phyloP scores from a whole-genome alignment of 2,329 filamentous ascomycete species.

The Pseudomassariella vexata region DNA sequence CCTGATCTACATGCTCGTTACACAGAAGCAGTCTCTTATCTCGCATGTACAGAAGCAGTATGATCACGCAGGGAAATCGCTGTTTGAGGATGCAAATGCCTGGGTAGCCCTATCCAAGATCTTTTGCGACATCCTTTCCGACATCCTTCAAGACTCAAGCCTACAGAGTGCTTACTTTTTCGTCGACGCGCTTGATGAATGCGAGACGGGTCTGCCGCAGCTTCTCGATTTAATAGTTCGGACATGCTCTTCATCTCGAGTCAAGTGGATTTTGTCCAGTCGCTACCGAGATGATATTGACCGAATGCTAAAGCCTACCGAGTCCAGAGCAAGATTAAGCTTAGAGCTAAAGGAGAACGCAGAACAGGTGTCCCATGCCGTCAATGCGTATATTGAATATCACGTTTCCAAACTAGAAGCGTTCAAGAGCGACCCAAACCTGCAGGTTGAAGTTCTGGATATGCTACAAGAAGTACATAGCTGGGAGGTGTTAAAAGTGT shows the following conservation, averaged over 20 bases:
- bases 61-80: slow-evolving; percentile 18
- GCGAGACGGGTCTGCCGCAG: slow-evolving; percentile 16
- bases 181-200: slow-evolving; percentile 44
- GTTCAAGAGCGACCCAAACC: not conserved
- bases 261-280: slow-evolving; percentile 39
- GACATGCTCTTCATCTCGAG: slow-evolving; percentile 11
- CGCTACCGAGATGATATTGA: slow-evolving; percentile 33
- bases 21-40: slow-evolving; percentile 23
- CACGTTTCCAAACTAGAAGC: slow-evolving; percentile 19
- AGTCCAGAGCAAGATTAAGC: slow-evolving; percentile 19
- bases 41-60: slow-evolving; percentile 27
- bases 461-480: slow-evolving; percentile 19
- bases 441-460: not conserved
- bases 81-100: slow-evolving; percentile 32
- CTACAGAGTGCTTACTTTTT: slow-evolving; percentile 28
- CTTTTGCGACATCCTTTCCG: slow-evolving; percentile 30
- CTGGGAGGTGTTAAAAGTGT: slow-evolving; percentile 15
- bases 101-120: too few species aligned
- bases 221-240: slow-evolving; percentile 30
- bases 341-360: slow-evolving; percentile 34
- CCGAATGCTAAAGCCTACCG: slow-evolving; percentile 13
- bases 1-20: slow-evolving; percentile 21
- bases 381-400: slow-evolving; percentile 28
- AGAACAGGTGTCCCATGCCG: slow-evolving; percentile 25
- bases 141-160: slow-evolving; percentile 31